A percentile compares a stretch with the other conserved stretches of the same genome.
Conservation (phyloP, 179 eudicot genomes). For the Spergularia azorica region DNA sequence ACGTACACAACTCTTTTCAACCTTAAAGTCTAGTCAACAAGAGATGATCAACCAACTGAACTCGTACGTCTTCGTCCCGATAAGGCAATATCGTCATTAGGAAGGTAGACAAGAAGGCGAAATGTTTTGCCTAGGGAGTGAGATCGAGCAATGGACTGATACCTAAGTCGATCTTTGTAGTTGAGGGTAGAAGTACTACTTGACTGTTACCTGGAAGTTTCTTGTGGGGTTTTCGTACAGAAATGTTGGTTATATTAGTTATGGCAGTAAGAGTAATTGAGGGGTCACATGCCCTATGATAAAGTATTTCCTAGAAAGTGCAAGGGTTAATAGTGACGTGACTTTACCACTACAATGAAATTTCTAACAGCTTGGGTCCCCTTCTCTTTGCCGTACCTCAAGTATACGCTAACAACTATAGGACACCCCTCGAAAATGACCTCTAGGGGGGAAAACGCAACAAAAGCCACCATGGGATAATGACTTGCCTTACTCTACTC, state of each 20-base stretch:
- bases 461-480: background rate
- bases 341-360: constrained; percentile 21
- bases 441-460: background rate
- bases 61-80: background rate
- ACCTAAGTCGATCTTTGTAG: background rate
- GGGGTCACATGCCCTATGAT: constrained; percentile 3
- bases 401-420: constrained; percentile 32
- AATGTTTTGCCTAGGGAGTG: background rate
- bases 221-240: background rate
- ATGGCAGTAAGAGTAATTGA: constrained; percentile 28
- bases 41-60: background rate
- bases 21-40: too few relatives aligned
- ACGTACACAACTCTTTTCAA: too few relatives aligned
- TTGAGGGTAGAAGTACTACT: too few relatives aligned
- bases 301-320: constrained; percentile 28
- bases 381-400: constrained; percentile 21
- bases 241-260: constrained; percentile 40
- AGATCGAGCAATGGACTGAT: background rate
- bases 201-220: constrained; percentile 19
- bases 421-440: constrained; percentile 34
- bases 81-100: background rate
- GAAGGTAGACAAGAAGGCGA: background rate
- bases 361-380: constrained; percentile 27
- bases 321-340: constrained; percentile 29
- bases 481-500: background rate